Percentiles rank a stretch among this genome's conserved stretches.
phyloP scores from a whole-genome alignment of 805 yeast genomes.

The Maudiozyma barnettii region DNA sequence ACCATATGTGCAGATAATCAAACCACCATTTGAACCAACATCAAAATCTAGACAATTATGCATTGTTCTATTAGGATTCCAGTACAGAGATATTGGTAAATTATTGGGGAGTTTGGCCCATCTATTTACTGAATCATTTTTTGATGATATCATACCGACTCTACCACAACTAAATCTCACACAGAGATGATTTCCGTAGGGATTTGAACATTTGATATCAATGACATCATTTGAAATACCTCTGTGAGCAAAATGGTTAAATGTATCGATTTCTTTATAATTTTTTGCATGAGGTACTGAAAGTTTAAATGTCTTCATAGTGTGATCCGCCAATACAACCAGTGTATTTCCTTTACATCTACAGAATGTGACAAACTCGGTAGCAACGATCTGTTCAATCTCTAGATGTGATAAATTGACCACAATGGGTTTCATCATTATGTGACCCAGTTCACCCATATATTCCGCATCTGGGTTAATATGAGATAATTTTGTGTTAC shows the following conservation, averaged over 20 bases:
- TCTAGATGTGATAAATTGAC: conserved; percentile 16
- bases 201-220: conserved; percentile 25
- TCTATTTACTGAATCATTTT: conserved; percentile 13
- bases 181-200: conserved; percentile 35
- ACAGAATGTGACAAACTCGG: conserved; percentile 63
- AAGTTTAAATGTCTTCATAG: conserved; percentile 43
- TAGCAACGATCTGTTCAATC: conserved; percentile 50
- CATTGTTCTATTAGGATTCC: conserved; percentile 54
- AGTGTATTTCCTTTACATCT: conserved; percentile 50
- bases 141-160: conserved; percentile 30
- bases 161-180: conserved; percentile 54
- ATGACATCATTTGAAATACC: conserved; percentile 23
- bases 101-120: conserved; percentile 34
- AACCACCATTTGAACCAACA: conserved; percentile 56
- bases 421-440: conserved; percentile 13
- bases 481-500: conserved; percentile 34
- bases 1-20: conserved; percentile 54
- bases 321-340: conserved; percentile 49
- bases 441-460: conserved; percentile 33
- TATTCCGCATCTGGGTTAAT: conserved; percentile 36
- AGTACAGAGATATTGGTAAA: conserved; percentile 40
- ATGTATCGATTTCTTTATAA: conserved; percentile 23
- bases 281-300: conserved; percentile 25
- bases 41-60: conserved; percentile 47
- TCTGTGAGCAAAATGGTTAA: conserved; percentile 30